Conservation (phyloP, 73 alveolate genomes). For the Durusdinium trenchii region DNA sequence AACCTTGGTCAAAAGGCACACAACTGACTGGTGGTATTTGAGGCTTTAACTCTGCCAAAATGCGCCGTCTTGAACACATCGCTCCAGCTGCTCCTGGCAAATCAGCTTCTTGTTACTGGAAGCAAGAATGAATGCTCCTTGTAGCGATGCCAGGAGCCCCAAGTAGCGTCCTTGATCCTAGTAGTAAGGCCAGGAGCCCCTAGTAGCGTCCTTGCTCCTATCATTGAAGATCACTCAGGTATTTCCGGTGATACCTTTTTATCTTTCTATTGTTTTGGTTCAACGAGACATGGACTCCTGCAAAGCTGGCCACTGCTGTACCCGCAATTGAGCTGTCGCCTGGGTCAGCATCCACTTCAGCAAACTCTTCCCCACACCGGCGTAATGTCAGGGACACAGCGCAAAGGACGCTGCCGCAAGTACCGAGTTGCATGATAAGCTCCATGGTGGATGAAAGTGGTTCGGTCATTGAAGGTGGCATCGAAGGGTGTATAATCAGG, state of each 20-base stretch:
- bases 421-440: slow-evolving; percentile 29
- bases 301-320: slow-evolving; percentile 87
- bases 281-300: background rate
- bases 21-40: background rate
- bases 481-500: slow-evolving; percentile 89
- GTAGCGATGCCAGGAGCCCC: no score
- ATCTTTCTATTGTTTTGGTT: no score
- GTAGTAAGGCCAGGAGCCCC: no score
- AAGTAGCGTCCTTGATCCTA: no score
- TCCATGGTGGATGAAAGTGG: slow-evolving; percentile 85
- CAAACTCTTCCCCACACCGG: background rate
- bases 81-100: slow-evolving; percentile 70
- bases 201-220: no score
- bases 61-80: slow-evolving; percentile 48
- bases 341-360: background rate
- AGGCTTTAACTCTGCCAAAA: background rate
- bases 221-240: no score
- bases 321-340: slow-evolving; percentile 91
- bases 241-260: no score
- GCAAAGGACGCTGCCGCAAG: background rate
- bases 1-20: slow-evolving; percentile 33
- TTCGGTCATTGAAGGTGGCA: slow-evolving; percentile 60
- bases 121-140: no score
- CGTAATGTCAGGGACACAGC: background rate
- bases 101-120: no score